phyloP scores from a whole-genome alignment of 2,329 filamentous ascomycete species.

The Cordyceps cicadae region DNA sequence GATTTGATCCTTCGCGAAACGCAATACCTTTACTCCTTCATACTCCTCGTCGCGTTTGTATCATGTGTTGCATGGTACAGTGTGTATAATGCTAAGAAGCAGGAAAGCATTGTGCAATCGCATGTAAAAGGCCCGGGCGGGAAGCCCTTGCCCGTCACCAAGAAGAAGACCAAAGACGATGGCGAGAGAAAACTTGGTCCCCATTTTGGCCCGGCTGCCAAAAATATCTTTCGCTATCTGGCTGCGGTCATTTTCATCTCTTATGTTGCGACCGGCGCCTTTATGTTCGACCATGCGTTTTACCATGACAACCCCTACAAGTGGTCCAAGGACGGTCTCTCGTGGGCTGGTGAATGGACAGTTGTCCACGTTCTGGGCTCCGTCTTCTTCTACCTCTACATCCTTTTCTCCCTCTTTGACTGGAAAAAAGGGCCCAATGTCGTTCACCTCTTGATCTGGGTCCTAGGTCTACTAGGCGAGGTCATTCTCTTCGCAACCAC shows the following conservation, averaged over 20 bases:
- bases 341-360: slow-evolving; percentile 69
- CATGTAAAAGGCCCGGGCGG: slow-evolving; percentile 70
- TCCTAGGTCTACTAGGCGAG: slow-evolving; percentile 64
- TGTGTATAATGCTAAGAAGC: slow-evolving; percentile 41
- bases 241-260: slow-evolving; percentile 63
- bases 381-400: slow-evolving; percentile 78
- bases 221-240: slow-evolving; percentile 67
- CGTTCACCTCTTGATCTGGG: slow-evolving; percentile 75
- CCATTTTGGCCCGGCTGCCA: slow-evolving; percentile 58
- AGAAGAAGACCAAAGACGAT: slow-evolving; percentile 44
- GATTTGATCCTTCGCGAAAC: slow-evolving; percentile 37
- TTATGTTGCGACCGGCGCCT: slow-evolving; percentile 65
- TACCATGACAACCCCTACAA: slow-evolving; percentile 30
- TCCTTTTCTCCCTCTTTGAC: slow-evolving; percentile 81
- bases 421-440: slow-evolving; percentile 71
- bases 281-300: slow-evolving; percentile 68
- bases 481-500: slow-evolving; percentile 61
- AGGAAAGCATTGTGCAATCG: slow-evolving; percentile 38
- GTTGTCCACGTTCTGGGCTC: slow-evolving; percentile 78
- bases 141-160: slow-evolving; percentile 69
- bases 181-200: slow-evolving; percentile 35
- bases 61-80: slow-evolving; percentile 43
- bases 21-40: slow-evolving; percentile 43
- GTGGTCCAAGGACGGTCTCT: slow-evolving; percentile 37
- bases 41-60: slow-evolving; percentile 46